Percentiles rank a stretch among this genome's conserved stretches.
phyloP scores from a whole-genome alignment of 164 flowering plant species.

The Brasenia schreberi region DNA sequence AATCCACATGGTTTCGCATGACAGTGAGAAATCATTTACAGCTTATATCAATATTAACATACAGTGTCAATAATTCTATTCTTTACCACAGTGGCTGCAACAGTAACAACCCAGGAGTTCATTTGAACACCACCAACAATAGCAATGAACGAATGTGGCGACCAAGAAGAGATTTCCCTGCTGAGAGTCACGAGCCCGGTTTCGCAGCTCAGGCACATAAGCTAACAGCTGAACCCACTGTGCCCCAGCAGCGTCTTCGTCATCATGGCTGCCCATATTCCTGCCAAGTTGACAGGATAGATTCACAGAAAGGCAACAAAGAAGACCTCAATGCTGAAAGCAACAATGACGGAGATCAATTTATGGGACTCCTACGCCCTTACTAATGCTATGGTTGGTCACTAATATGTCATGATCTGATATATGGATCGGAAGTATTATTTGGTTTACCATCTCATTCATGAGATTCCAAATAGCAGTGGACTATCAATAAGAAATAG shows the following conservation, averaged over 20 bases:
- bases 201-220: conserved; percentile 8
- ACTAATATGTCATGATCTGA: no score
- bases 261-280: conserved; percentile 53
- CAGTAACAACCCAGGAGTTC: conserved; percentile 58
- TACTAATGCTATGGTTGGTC: no score
- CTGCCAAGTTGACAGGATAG: no score
- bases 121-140: conserved; percentile 7
- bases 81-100: conserved; percentile 28
- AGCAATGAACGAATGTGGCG: not conserved
- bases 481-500: no score
- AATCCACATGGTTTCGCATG: conserved; percentile 10
- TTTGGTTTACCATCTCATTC: no score
- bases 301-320: no score
- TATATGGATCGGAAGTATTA: no score
- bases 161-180: not conserved
- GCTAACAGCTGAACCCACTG: conserved; percentile 27
- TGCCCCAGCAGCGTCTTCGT: conserved; percentile 60
- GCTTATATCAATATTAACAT: conserved; percentile 51
- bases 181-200: not conserved
- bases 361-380: no score
- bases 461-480: no score
- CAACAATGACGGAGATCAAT: no score
- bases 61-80: conserved; percentile 71
- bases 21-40: conserved; percentile 1
- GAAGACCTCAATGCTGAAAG: no score